Evolutionary conservation across 1,139 yeast genomes (phyloP).

Genomic region (Meyerozyma elateridarum): DNA sequence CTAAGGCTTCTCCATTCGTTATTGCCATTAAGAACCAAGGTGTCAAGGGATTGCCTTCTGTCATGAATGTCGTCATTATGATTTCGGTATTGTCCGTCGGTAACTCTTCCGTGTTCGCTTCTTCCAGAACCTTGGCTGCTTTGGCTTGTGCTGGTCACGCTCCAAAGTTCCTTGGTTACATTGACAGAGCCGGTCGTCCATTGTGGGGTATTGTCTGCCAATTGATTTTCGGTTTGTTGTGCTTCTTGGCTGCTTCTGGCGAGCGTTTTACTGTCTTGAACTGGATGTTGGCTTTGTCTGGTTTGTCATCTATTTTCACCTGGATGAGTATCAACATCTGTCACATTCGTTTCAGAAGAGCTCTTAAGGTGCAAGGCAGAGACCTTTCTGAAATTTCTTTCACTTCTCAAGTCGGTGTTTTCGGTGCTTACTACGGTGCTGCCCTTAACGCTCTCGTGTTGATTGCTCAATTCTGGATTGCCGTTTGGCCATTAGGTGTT

Average conservation of each 20-base stretch:
- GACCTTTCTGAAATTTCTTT: conserved; percentile 41
- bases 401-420: conserved; percentile 50
- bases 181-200: conserved; percentile 31
- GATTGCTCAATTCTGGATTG: conserved; percentile 48
- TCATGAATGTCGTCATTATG: conserved; percentile 46
- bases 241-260: conserved; percentile 29
- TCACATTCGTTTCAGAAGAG: conserved; percentile 36
- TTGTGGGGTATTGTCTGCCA: conserved; percentile 27
- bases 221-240: conserved; percentile 24
- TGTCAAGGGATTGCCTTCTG: conserved; percentile 50
- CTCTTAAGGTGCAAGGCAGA: conserved; percentile 26
- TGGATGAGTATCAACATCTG: conserved; percentile 36
- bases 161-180: conserved; percentile 28
- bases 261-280: conserved; percentile 28
- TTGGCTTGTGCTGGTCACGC: conserved; percentile 31
- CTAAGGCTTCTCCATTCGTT: conserved; percentile 58
- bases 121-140: conserved; percentile 28
- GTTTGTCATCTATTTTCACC: conserved; percentile 36
- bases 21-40: conserved; percentile 54
- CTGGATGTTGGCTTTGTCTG: conserved; percentile 38
- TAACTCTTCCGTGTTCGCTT: conserved; percentile 35
- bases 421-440: conserved; percentile 50
- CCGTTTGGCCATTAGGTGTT: conserved; percentile 37
- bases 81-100: conserved; percentile 47
- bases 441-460: conserved; percentile 45